These are phyloP conservation scores for Brachypodium distachyon DNA, from an alignment of 202 grass and related monocot species.

Conservation along the genomic window DNA sequence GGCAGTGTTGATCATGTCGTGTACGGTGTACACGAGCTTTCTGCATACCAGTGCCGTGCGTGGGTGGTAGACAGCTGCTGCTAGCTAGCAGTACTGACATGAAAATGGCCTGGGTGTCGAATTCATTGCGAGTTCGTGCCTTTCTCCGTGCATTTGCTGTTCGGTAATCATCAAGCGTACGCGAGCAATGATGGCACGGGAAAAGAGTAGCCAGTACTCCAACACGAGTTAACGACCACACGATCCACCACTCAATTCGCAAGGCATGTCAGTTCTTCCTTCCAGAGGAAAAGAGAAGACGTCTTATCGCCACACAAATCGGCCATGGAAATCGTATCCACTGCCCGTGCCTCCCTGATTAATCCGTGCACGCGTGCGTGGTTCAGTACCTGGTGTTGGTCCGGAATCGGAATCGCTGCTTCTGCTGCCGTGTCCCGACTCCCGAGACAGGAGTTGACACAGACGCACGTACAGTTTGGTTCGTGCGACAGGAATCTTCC, in stretches of 20 bases:
- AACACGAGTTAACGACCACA: background rate
- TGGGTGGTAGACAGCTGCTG: too few species aligned
- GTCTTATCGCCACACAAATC: background rate
- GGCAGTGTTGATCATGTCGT: background rate
- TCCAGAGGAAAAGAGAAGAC: background rate
- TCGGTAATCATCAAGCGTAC: background rate
- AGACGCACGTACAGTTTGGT: background rate
- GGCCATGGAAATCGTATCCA: background rate
- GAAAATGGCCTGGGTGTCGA: background rate
- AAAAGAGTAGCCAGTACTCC: background rate
- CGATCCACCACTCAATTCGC: background rate
- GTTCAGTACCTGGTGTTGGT: too few species aligned
- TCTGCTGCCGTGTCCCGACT: background rate
- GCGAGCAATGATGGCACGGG: background rate
- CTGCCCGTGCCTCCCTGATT: too few species aligned
- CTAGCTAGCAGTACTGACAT: background rate
- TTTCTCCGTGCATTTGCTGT: background rate
- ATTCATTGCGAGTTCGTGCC: background rate
- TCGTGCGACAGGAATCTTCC: conserved; percentile 16
- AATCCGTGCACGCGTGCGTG: background rate
- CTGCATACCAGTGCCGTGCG: background rate
- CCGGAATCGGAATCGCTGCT: background rate
- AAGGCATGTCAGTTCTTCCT: background rate
- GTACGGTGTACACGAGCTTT: background rate
- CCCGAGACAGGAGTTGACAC: background rate